A percentile compares a stretch with the other conserved stretches of the same genome.
Conservation (phyloP, 495 filamentous ascomycete genomes). For the Penicillium argentinense region DNA sequence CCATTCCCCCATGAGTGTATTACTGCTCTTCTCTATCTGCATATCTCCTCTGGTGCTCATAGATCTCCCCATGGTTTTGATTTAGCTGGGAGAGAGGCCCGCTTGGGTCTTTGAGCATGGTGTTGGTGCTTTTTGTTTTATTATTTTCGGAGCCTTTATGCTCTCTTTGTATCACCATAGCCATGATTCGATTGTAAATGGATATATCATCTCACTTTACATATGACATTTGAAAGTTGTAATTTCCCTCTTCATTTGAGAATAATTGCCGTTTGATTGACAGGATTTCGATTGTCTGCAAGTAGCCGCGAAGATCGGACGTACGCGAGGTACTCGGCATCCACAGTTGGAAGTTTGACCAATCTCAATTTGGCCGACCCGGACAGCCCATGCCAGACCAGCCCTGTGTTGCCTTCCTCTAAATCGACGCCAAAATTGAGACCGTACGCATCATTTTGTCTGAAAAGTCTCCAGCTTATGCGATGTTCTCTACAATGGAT, state of each 20-base stretch:
- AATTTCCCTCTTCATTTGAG: background rate
- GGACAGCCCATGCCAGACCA: too few species aligned
- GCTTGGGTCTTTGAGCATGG: conserved; percentile 30
- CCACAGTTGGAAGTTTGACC: too few species aligned
- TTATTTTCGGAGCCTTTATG: conserved; percentile 15
- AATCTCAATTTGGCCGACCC: too few species aligned
- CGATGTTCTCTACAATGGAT: too few species aligned
- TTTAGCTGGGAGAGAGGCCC: conserved; percentile 4
- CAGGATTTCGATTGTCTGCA: too few species aligned
- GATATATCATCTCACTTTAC: too few species aligned
- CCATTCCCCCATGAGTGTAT: conserved; percentile 35
- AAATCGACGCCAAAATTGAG: too few species aligned
- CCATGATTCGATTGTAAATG: conserved; percentile 31
- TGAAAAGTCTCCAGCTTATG: too few species aligned
- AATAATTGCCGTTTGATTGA: too few species aligned
- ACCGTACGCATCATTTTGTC: too few species aligned
- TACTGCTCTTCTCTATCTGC: conserved; percentile 36
- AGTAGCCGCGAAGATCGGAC: background rate
- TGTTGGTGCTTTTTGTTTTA: conserved; percentile 27
- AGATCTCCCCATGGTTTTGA: background rate
- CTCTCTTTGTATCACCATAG: conserved; percentile 31
- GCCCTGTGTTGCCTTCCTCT: too few species aligned
- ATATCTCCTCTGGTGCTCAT: conserved; percentile 30
- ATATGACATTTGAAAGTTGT: background rate
- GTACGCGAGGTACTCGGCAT: too few species aligned